Base-by-base conservation (phyloP, 345 rosid genomes). In the Salix arbutifolia region DNA sequence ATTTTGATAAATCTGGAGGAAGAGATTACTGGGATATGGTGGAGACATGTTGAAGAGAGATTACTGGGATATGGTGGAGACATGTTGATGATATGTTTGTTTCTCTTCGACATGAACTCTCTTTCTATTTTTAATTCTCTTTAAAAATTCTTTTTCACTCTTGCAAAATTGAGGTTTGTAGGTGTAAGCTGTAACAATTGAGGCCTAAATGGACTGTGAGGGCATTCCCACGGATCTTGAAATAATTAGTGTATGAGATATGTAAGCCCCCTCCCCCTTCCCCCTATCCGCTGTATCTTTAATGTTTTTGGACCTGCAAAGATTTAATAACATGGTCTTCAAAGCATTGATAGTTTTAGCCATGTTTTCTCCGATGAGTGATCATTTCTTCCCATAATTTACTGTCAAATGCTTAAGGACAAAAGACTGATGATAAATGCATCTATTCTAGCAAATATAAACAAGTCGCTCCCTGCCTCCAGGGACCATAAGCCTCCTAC, bases 131-230 rank as follows among this genome's bases (percentile, higher is more conserved):
- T 74, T 31, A 65, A 17, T 65, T 31, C 48, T 67, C 37, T 33
- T 75, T 38, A 53, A 38, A n/a, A 75, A 68, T 67, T 52, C 77
- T 35, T 65, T 65, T 74, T 33, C 71, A 33, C 53, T 26, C 56
- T 56, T 56, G 1, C 25, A 66, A 66, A 19, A 56, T 31, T 26
- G 77, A 70, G 64, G 21, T 26, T 42, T 30, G 23, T 28, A 44
- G 70, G 58, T 30, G 44, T 21, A 31, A 25, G 64, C 4, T 71
- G 53, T 14, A 42, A 26, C 69, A 18, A 28, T 40, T 62, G 60
- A 19, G 19, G 21, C 17, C 8, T 52, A 11, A 2, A 50, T 6
- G 31, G 16, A 6, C 42, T 14, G n/a, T 2, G 69, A 35, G 35
- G 67, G 18, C 40, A 74, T 74, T 74, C 71, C 70, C 67, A 31